Base-by-base conservation (phyloP, 2,329 filamentous ascomycete species). In the Neocatenulostroma microsporum region DNA sequence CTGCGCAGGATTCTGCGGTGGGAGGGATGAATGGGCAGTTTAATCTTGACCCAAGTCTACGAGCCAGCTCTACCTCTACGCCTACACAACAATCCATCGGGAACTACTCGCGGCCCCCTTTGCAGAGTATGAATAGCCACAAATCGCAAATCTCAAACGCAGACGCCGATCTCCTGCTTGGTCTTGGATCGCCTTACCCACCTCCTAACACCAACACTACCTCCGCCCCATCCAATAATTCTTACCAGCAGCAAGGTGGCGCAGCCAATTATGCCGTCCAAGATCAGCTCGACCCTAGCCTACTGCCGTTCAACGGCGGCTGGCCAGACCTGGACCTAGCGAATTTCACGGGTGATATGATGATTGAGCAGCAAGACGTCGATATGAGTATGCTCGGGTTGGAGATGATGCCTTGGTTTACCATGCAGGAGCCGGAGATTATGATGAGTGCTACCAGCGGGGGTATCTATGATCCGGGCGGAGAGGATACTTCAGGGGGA, bases 321-420 rank as follows among this genome's bases (percentile, higher is more conserved):
- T n/a, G 30, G 28, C 15, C 17, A 30, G 15, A 19, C n/a, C n/a
- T 21, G n/a, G 21, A 33, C 14, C 37, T 37, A 21, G 35, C 38
- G 42, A 45, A 48, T 36, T 57, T 68, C 30, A n/a, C n/a, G n/a
- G 62, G 62, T 4, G 63, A 69, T 40, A 80, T 87, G 62, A 78
- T 82, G 43, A 84, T 88, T 46, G 78, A 85, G 54, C 81, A 76
- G 41, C 82, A 84, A 45, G 82, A 88, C 46, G 76, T 89, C 21
- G 82, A 88, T 45, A 81, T 88, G 68, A 76, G 73, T 17, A 65
- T 74, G 4, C 62, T 87, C 13, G 78, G 76, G 2, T 73, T 77
- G 12, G 80, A 84, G 28, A 74, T 84, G 61, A 76, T 82, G 68
- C 76, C 79, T 1, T 88, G 82, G 80, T 64, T 87, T 9, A n/a